Percentiles rank a stretch among this genome's conserved stretches.
Conservation (phyloP, 306 rosid genomes). For the Cucumis sativus region DNA sequence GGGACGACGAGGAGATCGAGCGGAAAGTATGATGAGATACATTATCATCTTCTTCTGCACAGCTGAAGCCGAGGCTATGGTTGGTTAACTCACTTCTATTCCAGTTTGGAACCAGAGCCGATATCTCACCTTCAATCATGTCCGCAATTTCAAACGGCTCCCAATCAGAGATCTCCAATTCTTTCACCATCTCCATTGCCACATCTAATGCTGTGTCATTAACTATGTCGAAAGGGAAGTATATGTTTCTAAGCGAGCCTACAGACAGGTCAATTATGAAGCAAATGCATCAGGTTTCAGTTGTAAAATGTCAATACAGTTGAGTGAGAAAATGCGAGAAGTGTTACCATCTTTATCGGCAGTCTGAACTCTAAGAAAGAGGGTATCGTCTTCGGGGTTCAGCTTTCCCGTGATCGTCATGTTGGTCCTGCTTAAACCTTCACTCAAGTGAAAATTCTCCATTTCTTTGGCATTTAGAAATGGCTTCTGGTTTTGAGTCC, state of each 20-base stretch:
- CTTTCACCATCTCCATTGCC: conserved; percentile 85
- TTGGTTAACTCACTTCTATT: conserved; percentile 21
- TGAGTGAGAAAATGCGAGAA: neutral
- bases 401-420: conserved; percentile 89
- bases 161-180: conserved; percentile 73
- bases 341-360: conserved; percentile 53
- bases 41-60: conserved; percentile 28
- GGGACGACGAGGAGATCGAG: conserved; percentile 52
- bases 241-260: conserved; percentile 66
- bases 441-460: conserved; percentile 32
- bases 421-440: conserved; percentile 28
- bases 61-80: conserved; percentile 21
- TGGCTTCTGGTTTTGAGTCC: conserved; percentile 37
- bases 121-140: conserved; percentile 76
- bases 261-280: conserved; percentile 1
- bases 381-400: conserved; percentile 55
- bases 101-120: conserved; percentile 45
- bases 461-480: conserved; percentile 54
- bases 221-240: conserved; percentile 62
- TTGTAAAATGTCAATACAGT: neutral
- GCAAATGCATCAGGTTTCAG: neutral
- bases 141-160: conserved; percentile 72
- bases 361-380: conserved; percentile 70
- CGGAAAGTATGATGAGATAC: conserved; percentile 26
- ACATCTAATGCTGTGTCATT: conserved; percentile 69